phyloP scores from a whole-genome alignment of 164 flowering plant genomes.

The Macadamia integrifolia region DNA sequence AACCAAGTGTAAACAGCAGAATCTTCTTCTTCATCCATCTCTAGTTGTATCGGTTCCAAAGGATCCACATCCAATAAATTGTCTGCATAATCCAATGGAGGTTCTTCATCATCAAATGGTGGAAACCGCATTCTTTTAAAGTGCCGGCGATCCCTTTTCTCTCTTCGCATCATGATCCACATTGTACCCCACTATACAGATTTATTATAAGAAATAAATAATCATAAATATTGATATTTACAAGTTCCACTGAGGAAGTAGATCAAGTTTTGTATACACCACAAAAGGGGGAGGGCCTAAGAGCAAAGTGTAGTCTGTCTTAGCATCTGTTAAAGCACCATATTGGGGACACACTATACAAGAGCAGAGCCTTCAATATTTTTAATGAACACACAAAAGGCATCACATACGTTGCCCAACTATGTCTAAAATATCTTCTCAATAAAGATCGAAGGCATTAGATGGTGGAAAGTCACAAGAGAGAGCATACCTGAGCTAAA shows the following conservation, averaged over 20 bases:
- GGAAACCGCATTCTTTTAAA: slow-evolving; percentile 99
- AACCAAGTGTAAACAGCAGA: slow-evolving; percentile 98
- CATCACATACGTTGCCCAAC: too few species aligned
- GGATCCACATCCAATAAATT: slow-evolving; percentile 97
- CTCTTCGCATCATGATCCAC: slow-evolving; percentile 99
- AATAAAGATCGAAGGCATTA: too few species aligned
- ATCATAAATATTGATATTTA: too few species aligned
- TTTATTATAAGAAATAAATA: slow-evolving; percentile 2
- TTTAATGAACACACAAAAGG: not conserved
- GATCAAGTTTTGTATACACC: not conserved
- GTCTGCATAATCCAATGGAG: slow-evolving; percentile 99
- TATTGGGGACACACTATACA: too few species aligned
- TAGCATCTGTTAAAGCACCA: too few species aligned
- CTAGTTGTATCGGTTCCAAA: slow-evolving; percentile 89
- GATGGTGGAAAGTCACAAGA: too few species aligned
- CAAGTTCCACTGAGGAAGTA: not conserved
- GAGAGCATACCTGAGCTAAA: slow-evolving; percentile 66
- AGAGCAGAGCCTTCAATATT: too few species aligned
- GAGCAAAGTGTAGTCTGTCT: too few species aligned
- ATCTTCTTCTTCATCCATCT: slow-evolving; percentile 96
- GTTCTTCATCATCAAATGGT: slow-evolving; percentile 99
- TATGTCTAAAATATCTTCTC: too few species aligned
- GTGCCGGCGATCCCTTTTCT: slow-evolving; percentile 96
- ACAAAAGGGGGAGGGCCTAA: too few species aligned
- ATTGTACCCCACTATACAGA: slow-evolving; percentile 92